Base-by-base conservation (phyloP, 2,329 filamentous ascomycete species). In the Pseudogymnoascus sp. region DNA sequence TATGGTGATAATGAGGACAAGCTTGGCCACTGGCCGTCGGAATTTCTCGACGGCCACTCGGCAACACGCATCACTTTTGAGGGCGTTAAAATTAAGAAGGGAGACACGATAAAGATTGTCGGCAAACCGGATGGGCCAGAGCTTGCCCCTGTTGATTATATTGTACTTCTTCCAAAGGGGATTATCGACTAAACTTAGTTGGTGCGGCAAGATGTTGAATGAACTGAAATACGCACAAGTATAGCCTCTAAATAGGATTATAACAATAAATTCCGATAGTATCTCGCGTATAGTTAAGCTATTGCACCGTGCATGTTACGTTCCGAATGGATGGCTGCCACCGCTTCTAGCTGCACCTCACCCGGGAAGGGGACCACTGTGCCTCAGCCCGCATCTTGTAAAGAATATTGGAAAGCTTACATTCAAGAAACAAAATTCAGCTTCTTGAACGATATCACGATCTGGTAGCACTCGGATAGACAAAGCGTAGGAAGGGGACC, bases 141-240 rank as follows among this genome's bases (percentile, higher is more conserved):
- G 74, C 78, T 78, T 10, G 87, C 87, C 60, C 84, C 87, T 4
- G 61, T 90, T 65, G 87, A 90, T 74, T 90, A 90, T 71, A 73
- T 90, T 43, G 80, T 80, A 3, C 73, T 90, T 59, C 69, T 90
- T 63, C 86, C 86, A 0, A 68, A 72, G 2, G 84, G 83, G 0
- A 71, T 83, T 23, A 75, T 84, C 12, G 84, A 87, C 71, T 87
- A 74, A 68, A 65, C 60, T 33, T 26, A n/a, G n/a, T 60, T 33
- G 16, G 3, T 16, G 45, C 19, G n/a, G 8, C 11, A 55, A 6
- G 14, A 14, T 33, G 12, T 12, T 55, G 10, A 21, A 5, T 55
- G 6, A 7, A 14, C n/a, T 55, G n/a, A 6, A 55, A 10, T 10
- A 33, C 33, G 8, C n/a, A 26, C n/a, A 33, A 55, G 26, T 33